phyloP scores from a whole-genome alignment of 2,329 filamentous ascomycete genomes.

The Neofusicoccum sp. region DNA sequence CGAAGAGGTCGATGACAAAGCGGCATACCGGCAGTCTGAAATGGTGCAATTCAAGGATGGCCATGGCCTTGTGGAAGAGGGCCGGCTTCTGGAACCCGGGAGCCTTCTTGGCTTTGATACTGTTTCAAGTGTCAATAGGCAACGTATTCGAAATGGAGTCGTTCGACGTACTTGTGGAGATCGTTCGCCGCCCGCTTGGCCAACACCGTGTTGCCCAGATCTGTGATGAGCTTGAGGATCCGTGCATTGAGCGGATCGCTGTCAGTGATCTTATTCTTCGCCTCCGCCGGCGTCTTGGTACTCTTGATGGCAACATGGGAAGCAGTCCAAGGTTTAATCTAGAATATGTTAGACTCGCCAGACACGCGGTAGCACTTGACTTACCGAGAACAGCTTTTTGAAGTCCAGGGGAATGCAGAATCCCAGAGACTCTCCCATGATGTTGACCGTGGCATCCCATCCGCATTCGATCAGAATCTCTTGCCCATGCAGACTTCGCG shows the following conservation, averaged over 20 bases:
- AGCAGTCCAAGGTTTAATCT: conserved; percentile 44
- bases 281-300: background rate
- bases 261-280: conserved; percentile 50
- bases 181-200: conserved; percentile 86
- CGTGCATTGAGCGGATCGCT: conserved; percentile 67
- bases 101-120: conserved; percentile 73
- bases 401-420: conserved; percentile 84
- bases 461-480: conserved; percentile 87
- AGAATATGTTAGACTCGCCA: conserved; percentile 5
- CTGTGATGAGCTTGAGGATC: conserved; percentile 81
- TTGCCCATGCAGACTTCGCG: conserved; percentile 85
- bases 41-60: conserved; percentile 83
- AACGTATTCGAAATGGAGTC: conserved; percentile 24
- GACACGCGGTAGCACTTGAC: background rate
- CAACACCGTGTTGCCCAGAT: conserved; percentile 90
- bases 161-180: conserved; percentile 58
- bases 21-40: conserved; percentile 85
- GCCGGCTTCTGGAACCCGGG: conserved; percentile 73
- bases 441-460: conserved; percentile 90
- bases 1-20: conserved; percentile 92
- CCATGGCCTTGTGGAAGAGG: conserved; percentile 84
- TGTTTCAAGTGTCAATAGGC: conserved; percentile 41
- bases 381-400: conserved; percentile 73
- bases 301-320: conserved; percentile 22
- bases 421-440: conserved; percentile 79